phyloP scores from a whole-genome alignment of 257 asterid species.

The Penstemon barbatus region DNA sequence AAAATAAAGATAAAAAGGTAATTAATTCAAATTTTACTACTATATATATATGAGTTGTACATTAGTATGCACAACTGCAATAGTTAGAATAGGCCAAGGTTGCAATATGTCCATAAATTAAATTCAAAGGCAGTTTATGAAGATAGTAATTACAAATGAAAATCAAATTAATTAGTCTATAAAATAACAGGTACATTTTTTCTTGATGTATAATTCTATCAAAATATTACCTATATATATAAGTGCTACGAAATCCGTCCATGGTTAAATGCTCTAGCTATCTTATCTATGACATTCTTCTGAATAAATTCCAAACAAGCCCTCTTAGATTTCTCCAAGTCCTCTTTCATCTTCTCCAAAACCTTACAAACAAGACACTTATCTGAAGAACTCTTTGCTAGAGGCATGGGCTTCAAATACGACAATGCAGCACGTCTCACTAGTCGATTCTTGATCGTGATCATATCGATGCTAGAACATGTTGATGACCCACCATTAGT shows the following conservation, averaged over 20 bases:
- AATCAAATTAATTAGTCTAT: too few relatives aligned
- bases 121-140: too few relatives aligned
- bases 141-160: too few relatives aligned
- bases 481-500: not conserved
- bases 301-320: constrained; percentile 9
- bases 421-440: constrained; percentile 19
- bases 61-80: too few relatives aligned
- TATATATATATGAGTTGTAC: too few relatives aligned
- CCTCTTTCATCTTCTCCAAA: not conserved
- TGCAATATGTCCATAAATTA: too few relatives aligned
- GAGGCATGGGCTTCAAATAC: constrained; percentile 5
- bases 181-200: too few relatives aligned
- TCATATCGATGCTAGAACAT: not conserved
- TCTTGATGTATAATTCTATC: too few relatives aligned
- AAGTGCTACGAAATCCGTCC: not conserved
- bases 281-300: not conserved
- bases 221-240: too few relatives aligned
- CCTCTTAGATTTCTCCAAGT: not conserved
- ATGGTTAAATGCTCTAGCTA: not conserved
- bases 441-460: constrained; percentile 12
- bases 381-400: not conserved
- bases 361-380: not conserved
- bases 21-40: too few relatives aligned
- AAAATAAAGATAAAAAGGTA: too few relatives aligned
- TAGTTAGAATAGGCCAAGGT: too few relatives aligned